Evolutionary conservation across 257 asterid species (phyloP).

Genomic region (Buddleja alternifolia): DNA sequence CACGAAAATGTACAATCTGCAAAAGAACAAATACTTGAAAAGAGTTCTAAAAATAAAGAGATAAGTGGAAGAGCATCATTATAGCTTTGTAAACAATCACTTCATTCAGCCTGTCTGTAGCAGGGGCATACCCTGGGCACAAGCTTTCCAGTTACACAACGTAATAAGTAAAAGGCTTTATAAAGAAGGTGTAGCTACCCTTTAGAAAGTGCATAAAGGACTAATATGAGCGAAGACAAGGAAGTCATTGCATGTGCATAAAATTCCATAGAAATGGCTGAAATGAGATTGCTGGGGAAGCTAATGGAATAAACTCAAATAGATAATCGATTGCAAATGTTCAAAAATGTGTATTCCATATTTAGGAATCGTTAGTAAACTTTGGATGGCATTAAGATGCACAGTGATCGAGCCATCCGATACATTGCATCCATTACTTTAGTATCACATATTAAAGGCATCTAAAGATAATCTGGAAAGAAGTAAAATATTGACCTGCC

Average conservation of each 20-base stretch:
- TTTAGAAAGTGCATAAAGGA: background rate
- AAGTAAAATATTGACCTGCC: slow-evolving; percentile 66
- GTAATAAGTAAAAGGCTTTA: background rate
- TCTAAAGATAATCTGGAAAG: slow-evolving; percentile 12
- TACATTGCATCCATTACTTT: slow-evolving; percentile 12
- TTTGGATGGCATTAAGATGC: slow-evolving; percentile 2
- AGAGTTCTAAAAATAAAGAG: background rate
- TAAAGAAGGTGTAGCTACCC: background rate
- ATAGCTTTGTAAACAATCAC: background rate
- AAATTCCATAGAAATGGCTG: slow-evolving; percentile 8
- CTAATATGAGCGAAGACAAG: background rate
- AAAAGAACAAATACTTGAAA: slow-evolving; percentile 23
- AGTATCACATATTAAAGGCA: background rate
- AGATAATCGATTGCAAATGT: slow-evolving; percentile 2
- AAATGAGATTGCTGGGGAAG: background rate
- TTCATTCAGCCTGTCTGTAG: background rate
- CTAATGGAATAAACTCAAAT: slow-evolving; percentile 1
- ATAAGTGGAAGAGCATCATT: background rate
- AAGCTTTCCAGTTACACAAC: slow-evolving; percentile 3
- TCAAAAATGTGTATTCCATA: slow-evolving; percentile 9
- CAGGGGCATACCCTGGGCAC: background rate
- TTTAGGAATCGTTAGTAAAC: background rate
- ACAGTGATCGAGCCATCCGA: background rate
- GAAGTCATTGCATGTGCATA: background rate
- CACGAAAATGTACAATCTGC: slow-evolving; percentile 92